These are phyloP conservation scores for Boletus rubescentipes DNA, from an alignment of 768 basidiomycete species.

Conservation along the genomic window DNA sequence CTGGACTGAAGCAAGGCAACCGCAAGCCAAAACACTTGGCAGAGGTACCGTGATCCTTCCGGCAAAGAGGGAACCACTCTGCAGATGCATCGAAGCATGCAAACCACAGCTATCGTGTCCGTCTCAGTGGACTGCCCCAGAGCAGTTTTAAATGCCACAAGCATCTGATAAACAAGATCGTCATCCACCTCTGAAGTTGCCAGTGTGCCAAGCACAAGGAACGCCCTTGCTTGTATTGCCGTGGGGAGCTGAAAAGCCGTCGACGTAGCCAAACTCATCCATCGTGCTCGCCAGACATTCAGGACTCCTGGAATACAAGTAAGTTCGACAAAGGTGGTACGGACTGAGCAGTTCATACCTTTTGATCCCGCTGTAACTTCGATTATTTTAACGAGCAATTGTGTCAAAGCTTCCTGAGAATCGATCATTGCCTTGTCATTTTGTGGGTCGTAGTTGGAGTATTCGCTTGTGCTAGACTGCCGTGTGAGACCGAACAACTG, in stretches of 20 bases:
- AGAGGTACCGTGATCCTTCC: constrained; percentile 67
- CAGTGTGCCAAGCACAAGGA: constrained; percentile 80
- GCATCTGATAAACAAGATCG: constrained; percentile 90
- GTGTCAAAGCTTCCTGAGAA: constrained; percentile 61
- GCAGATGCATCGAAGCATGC: constrained; percentile 86
- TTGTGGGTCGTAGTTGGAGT: constrained; percentile 51
- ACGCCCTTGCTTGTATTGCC: constrained; percentile 84
- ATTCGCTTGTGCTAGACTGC: constrained; percentile 66
- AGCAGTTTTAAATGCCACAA: constrained; percentile 80
- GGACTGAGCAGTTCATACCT: constrained; percentile 47
- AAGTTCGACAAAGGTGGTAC: neutral
- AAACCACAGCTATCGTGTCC: constrained; percentile 71
- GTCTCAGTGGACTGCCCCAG: constrained; percentile 65
- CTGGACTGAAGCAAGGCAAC: constrained; percentile 81
- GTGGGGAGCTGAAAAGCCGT: constrained; percentile 90
- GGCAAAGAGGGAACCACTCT: constrained; percentile 72
- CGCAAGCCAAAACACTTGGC: constrained; percentile 83
- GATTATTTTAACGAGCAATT: constrained; percentile 61
- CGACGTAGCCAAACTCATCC: constrained; percentile 88
- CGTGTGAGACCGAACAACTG: constrained; percentile 72
- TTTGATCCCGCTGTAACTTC: constrained; percentile 63
- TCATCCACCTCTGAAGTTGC: constrained; percentile 86
- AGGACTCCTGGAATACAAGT: constrained; percentile 52
- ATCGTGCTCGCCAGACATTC: constrained; percentile 90
- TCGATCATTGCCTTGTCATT: constrained; percentile 60